Evolutionary conservation across 179 eudicot species (phyloP).

Genomic region (Heliamphora pulchella): DNA sequence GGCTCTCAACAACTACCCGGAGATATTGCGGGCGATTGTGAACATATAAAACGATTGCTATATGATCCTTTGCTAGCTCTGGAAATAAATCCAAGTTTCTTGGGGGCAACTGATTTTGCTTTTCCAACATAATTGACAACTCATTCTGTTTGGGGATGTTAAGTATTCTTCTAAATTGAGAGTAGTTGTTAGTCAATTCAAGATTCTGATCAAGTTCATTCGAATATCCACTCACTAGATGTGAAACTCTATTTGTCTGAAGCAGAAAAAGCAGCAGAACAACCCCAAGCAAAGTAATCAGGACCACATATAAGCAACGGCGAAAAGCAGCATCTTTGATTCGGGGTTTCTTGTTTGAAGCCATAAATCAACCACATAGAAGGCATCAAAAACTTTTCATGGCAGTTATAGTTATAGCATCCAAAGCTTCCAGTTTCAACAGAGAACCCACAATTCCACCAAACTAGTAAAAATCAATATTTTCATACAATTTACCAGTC

Average conservation of each 20-base stretch:
- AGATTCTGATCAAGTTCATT: slow-evolving; percentile 13
- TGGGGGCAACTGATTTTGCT: slow-evolving; percentile 56
- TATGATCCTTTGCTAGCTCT: slow-evolving; percentile 47
- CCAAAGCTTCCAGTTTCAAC: slow-evolving; percentile 9
- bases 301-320: slow-evolving; percentile 24
- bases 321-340: slow-evolving; percentile 25
- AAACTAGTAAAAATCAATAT: background rate
- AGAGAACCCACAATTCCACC: slow-evolving; percentile 1
- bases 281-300: slow-evolving; percentile 26
- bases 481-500: background rate
- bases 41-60: slow-evolving; percentile 78
- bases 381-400: background rate
- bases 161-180: slow-evolving; percentile 8
- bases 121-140: slow-evolving; percentile 47
- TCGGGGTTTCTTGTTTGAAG: slow-evolving; percentile 27
- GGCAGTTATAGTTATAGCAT: background rate
- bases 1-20: slow-evolving; percentile 64
- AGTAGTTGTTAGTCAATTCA: slow-evolving; percentile 1
- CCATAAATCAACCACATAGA: slow-evolving; percentile 17
- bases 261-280: slow-evolving; percentile 26
- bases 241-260: slow-evolving; percentile 19
- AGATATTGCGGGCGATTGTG: slow-evolving; percentile 92
- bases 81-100: slow-evolving; percentile 69
- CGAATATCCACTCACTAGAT: slow-evolving; percentile 9
- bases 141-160: slow-evolving; percentile 52